Evolutionary conservation across 345 rosid genomes (phyloP), one percentile per base, ranked within the genome.

Genomic region (Bruguiera sexangula): DNA sequence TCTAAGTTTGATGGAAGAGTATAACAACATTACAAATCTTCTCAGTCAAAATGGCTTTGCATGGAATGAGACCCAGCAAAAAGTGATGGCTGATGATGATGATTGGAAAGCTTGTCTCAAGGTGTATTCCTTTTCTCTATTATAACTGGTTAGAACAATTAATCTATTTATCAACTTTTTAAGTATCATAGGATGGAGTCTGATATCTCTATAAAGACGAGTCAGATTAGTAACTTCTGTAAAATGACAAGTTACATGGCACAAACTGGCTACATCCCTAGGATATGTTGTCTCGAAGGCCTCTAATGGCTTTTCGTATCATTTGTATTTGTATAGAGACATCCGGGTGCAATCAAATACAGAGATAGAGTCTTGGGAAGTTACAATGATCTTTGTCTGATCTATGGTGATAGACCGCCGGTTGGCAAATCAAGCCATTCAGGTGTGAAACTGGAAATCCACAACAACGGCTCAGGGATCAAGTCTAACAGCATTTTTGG

Each of bases 311-410:
- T 34, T 51, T 53, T 34, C 66, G 32, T 59, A 24, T 19, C 1
- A 66, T 51, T 8, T 22, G 24, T 22, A 18, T 0, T 30, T 73
- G 61, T 73, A 36, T 67, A 73, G 76, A 60, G 54, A 54, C 67
- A 73, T 68, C 68, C 76, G n/a, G 36, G 63, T 60, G 76, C 76
- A 52, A 66, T 60, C 26, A 73, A 73, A 57, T 73, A 73, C 53
- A 66, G 53, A 54, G 67, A 54, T 60, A 67, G 74, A 54, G 31
- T 65, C 48, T 26, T 80, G 6, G 52, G 53, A 48, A 65, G 67
- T 60, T 82, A 78, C 20, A 43, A 55, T 19, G 73, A 73, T 76
- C 69, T 82, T 53, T 48, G 61, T 26, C 24, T 60, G 43, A 76
- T 78, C 56, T 75, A 62, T n/a, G 69, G 76, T 46, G 32, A 56